These are phyloP conservation scores for Coccomyxa sp. DNA, from an alignment of 139 green algal species.

Conservation along the genomic window DNA sequence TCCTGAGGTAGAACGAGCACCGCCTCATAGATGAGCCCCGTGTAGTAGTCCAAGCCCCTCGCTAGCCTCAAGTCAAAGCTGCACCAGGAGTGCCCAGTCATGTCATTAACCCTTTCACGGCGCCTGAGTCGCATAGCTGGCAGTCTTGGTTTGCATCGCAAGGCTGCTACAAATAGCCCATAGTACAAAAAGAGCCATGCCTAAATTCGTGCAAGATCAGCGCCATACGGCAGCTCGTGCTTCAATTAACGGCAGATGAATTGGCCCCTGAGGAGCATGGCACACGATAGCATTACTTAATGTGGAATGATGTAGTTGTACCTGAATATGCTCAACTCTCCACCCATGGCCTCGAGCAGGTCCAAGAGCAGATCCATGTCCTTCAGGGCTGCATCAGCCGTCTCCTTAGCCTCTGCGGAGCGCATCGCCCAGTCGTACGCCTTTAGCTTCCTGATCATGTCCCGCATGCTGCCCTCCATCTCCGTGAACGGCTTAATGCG, in stretches of 20 bases:
- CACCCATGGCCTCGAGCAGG: constrained; percentile 70
- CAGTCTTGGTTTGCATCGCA: too few relatives aligned
- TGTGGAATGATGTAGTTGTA: too few relatives aligned
- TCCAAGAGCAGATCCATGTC: constrained; percentile 77
- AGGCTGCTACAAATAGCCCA: too few relatives aligned
- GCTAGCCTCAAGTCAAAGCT: constrained; percentile 72
- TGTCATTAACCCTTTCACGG: too few relatives aligned
- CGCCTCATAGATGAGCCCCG: constrained; percentile 96
- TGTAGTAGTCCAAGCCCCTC: constrained; percentile 95
- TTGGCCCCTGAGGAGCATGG: too few relatives aligned
- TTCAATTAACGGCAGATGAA: too few relatives aligned
- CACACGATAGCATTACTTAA: too few relatives aligned
- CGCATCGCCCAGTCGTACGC: constrained; percentile 32
- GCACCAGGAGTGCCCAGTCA: not conserved
- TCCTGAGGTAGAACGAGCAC: constrained; percentile 66
- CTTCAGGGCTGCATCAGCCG: constrained; percentile 62
- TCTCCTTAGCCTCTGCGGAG: constrained; percentile 40
- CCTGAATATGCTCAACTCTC: too few relatives aligned
- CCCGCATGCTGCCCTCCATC: constrained; percentile 53
- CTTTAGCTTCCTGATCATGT: constrained; percentile 63
- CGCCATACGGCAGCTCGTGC: too few relatives aligned
- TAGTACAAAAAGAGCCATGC: too few relatives aligned
- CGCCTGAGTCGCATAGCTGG: too few relatives aligned
- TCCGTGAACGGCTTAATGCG: constrained; percentile 47
- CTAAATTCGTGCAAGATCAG: too few relatives aligned